phyloP scores from a whole-genome alignment of 345 rosid genomes.

The Camelina sativa region DNA sequence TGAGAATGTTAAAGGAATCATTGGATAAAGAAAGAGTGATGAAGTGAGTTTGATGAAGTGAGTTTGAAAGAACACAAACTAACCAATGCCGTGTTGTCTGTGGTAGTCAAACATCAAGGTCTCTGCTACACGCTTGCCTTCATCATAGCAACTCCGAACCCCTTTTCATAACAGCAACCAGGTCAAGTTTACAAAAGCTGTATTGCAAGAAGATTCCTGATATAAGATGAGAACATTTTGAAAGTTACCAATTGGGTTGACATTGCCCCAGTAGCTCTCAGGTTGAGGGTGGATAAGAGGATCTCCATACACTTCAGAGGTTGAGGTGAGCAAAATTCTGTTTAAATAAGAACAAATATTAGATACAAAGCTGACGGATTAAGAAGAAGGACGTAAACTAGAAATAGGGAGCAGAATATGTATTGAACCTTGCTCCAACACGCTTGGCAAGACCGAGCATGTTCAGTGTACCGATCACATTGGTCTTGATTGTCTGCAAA shows the following conservation, averaged over 20 bases:
- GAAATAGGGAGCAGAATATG: background rate
- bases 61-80: background rate
- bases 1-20: constrained; percentile 11
- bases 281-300: constrained; percentile 94
- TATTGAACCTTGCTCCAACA: constrained; percentile 87
- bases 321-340: constrained; percentile 47
- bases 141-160: constrained; percentile 94
- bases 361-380: background rate
- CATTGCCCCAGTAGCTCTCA: constrained; percentile 97
- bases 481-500: constrained; percentile 91
- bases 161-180: constrained; percentile 47
- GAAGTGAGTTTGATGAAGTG: constrained; percentile 8
- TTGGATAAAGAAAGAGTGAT: background rate
- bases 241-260: constrained; percentile 84
- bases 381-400: background rate
- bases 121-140: constrained; percentile 98
- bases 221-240: constrained; percentile 18
- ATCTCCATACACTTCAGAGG: constrained; percentile 97
- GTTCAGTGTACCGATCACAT: constrained; percentile 92
- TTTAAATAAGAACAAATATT: constrained; percentile 4
- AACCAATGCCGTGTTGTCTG: constrained; percentile 96
- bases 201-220: background rate
- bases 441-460: constrained; percentile 99
- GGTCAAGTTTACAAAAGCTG: constrained; percentile 7
- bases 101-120: constrained; percentile 98